phyloP scores from a whole-genome alignment of 2,329 filamentous ascomycete species.

The Pseudogymnoascus sp. region DNA sequence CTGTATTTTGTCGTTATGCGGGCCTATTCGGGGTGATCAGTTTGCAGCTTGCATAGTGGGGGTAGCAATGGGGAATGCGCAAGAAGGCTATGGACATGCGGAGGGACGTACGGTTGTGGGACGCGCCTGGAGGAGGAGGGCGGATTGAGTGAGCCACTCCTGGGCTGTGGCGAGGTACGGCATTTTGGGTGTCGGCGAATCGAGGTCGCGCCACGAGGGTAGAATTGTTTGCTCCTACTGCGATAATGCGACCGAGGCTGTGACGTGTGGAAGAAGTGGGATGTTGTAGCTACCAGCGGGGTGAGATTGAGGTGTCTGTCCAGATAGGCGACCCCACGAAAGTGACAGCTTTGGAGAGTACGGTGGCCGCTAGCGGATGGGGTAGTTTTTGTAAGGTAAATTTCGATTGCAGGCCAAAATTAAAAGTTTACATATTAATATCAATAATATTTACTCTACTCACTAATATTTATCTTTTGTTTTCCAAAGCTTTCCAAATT shows the following conservation, averaged over 20 bases:
- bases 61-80: conserved; percentile 10
- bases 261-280: not conserved
- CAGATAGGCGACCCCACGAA: conserved; percentile 6
- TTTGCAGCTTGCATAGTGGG: conserved; percentile 7
- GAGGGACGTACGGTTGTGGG: conserved; percentile 63
- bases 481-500: not conserved
- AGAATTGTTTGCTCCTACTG: not conserved
- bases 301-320: not conserved
- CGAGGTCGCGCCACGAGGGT: not conserved
- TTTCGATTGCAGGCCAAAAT: not conserved
- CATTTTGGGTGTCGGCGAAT: conserved; percentile 44
- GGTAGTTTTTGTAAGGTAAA: not conserved
- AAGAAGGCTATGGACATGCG: not conserved
- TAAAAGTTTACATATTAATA: not conserved
- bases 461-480: no score
- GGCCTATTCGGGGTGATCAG: conserved; percentile 47
- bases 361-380: not conserved
- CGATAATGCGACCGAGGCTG: not conserved
- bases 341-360: not conserved
- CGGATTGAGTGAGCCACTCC: conserved; percentile 85
- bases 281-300: conserved; percentile 3
- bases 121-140: conserved; percentile 75
- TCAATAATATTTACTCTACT: not conserved
- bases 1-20: conserved; percentile 90
- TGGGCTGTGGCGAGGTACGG: conserved; percentile 73